Conservation (phyloP, 2,329 filamentous ascomycete species). For the Coniochaeta pulveracea region DNA sequence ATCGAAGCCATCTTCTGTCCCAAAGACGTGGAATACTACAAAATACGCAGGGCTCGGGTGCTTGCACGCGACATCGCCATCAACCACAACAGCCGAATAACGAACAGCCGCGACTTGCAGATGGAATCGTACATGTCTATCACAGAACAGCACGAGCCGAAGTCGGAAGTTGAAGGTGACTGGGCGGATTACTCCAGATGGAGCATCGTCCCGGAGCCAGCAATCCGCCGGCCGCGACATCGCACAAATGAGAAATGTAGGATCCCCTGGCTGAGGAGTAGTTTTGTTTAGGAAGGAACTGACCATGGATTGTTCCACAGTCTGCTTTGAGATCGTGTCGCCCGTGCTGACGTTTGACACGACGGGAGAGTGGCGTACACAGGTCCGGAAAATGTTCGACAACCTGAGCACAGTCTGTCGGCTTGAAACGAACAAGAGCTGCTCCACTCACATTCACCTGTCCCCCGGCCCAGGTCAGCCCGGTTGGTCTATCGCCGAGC, state of each 20-base stretch:
- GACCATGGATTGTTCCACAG: neutral
- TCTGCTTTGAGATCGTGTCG: neutral
- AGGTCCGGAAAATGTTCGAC: neutral
- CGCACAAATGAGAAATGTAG: neutral
- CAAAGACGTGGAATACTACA: neutral
- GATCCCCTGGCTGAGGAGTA: neutral
- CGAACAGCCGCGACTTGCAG: neutral
- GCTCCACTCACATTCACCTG: neutral
- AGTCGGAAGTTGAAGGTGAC: neutral
- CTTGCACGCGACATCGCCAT: no score
- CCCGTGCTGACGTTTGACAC: neutral
- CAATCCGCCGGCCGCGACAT: neutral
- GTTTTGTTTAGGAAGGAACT: neutral
- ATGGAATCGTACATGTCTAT: neutral
- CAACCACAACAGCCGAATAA: no score
- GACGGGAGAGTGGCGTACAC: neutral
- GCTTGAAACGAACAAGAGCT: neutral
- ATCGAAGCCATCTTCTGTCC: neutral
- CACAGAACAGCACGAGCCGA: no score
- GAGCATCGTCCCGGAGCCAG: neutral
- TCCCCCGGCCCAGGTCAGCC: neutral
- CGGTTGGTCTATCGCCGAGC: neutral
- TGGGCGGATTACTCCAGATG: no score
- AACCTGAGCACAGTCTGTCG: neutral
- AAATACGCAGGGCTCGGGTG: no score